Percentiles rank a stretch among this genome's conserved stretches.
Conservation (phyloP, 208 protist species). For the Plasmodiophora brassicae region DNA sequence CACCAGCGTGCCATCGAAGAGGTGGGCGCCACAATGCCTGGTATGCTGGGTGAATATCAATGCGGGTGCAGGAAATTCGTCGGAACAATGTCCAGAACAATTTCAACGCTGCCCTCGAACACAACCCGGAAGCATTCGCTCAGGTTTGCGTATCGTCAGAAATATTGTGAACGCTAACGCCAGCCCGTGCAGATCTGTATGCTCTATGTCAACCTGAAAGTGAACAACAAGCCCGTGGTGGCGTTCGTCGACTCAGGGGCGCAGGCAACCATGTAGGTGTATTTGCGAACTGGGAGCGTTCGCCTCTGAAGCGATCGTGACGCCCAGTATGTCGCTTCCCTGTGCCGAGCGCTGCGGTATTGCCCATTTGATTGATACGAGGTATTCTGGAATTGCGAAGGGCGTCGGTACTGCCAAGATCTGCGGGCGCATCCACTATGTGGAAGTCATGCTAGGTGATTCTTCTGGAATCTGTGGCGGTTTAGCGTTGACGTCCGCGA, state of each 20-base stretch:
- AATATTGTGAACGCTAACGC: neutral
- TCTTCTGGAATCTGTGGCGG: neutral
- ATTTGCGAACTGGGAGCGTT: neutral
- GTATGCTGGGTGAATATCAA: neutral
- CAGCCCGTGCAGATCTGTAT: conserved; percentile 14
- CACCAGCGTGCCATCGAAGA: neutral
- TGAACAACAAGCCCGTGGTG: conserved; percentile 9
- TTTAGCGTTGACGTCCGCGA: neutral
- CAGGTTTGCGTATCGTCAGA: neutral
- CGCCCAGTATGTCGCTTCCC: conserved; percentile 26
- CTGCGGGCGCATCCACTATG: conserved; percentile 27
- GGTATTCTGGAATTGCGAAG: conserved; percentile 33
- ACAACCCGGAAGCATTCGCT: conserved; percentile 41
- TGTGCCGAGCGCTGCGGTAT: conserved; percentile 30
- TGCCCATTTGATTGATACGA: conserved; percentile 35
- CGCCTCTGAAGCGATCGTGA: neutral
- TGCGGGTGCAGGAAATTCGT: neutral
- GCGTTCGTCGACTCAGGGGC: conserved; percentile 39
- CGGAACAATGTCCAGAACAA: neutral
- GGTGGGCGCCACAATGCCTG: neutral
- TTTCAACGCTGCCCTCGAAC: conserved; percentile 30
- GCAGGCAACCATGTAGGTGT: conserved; percentile 28
- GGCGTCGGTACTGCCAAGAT: conserved; percentile 38
- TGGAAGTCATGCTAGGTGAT: conserved; percentile 28
- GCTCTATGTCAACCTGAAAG: conserved; percentile 12